Evolutionary conservation across 2,329 filamentous ascomycete genomes (phyloP), one percentile per base, ranked within the genome.

Genomic region (Gnomoniopsis smithogilvyi): DNA sequence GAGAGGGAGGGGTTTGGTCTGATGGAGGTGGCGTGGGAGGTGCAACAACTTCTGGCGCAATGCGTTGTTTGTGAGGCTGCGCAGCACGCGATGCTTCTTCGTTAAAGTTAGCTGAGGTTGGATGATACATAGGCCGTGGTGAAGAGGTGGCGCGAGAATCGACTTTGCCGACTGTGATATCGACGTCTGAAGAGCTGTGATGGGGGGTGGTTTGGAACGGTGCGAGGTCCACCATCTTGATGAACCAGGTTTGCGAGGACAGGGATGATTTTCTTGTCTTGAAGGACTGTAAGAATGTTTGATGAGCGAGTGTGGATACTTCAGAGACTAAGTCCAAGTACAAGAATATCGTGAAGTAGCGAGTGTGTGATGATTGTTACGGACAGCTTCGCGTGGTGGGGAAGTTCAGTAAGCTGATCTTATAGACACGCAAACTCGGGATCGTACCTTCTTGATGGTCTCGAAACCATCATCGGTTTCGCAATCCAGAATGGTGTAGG

Each of bases 161-260:
- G n/a, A 7, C 19, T 24, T 30, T 48, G 43, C 15, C n/a, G n/a
- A 7, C 19, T 24, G 21, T 48, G 43, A 10, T 14, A 34, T 45
- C 36, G 2, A 6, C n/a, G 19, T 36, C 10, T 6, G 41, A 48
- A 6, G 26, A 6, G 17, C 4, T 12, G 26, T 22, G 43, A 15
- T 6, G n/a, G 3, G 21, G 24, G n/a, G 41, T 15, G 15, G 38
- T 11, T 11, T 17, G 41, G n/a, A 36, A 8, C 12, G 26, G n/a
- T 22, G 36, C 30, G 11, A 21, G 14, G 33, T 59, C 17, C 15
- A 48, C 48, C 59, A 61, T 59, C 10, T 47, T 24, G 26, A 48
- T 19, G 14, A 26, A 54, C 4, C 17, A 30, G 45, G 43, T 11
- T 43, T 43, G 24, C n/a, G 19, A 51, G 26, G 21, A 19, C 34